Conservation (phyloP, 2,329 filamentous ascomycete species). For the Cytospora mali region DNA sequence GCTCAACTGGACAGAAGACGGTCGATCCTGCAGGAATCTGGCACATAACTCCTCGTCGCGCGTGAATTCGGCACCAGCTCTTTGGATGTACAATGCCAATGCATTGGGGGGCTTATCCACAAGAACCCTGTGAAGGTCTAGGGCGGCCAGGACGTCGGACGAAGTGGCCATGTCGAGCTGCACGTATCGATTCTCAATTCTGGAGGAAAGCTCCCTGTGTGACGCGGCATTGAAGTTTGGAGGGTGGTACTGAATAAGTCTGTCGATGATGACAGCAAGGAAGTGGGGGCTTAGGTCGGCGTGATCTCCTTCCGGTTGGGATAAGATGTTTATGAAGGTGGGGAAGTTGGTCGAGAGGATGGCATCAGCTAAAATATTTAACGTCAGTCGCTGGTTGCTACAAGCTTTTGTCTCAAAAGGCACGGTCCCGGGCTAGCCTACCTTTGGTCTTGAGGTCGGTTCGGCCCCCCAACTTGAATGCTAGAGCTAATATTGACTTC, state of each 20-base stretch:
- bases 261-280: constrained; percentile 79
- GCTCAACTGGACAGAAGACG: constrained; percentile 62
- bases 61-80: constrained; percentile 74
- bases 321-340: constrained; percentile 76
- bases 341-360: constrained; percentile 80
- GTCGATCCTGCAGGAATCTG: constrained; percentile 55
- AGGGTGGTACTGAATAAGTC: constrained; percentile 83
- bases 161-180: constrained; percentile 67
- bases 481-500: constrained; percentile 84
- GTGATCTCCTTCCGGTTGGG: constrained; percentile 64
- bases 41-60: constrained; percentile 70
- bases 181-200: constrained; percentile 69
- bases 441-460: constrained; percentile 88
- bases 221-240: constrained; percentile 80
- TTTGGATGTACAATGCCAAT: constrained; percentile 70
- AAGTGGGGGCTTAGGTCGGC: constrained; percentile 69
- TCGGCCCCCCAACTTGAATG: constrained; percentile 82
- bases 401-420: background rate
- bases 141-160: constrained; percentile 67
- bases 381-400: constrained; percentile 3
- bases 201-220: constrained; percentile 69
- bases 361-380: constrained; percentile 69
- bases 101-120: constrained; percentile 59
- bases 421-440: constrained; percentile 41
- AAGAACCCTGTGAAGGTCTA: constrained; percentile 70